A percentile compares a stretch with the other conserved stretches of the same genome.
Evolutionary conservation across 2,329 filamentous ascomycete genomes (phyloP).

Genomic region (Sporothrix globosa): DNA sequence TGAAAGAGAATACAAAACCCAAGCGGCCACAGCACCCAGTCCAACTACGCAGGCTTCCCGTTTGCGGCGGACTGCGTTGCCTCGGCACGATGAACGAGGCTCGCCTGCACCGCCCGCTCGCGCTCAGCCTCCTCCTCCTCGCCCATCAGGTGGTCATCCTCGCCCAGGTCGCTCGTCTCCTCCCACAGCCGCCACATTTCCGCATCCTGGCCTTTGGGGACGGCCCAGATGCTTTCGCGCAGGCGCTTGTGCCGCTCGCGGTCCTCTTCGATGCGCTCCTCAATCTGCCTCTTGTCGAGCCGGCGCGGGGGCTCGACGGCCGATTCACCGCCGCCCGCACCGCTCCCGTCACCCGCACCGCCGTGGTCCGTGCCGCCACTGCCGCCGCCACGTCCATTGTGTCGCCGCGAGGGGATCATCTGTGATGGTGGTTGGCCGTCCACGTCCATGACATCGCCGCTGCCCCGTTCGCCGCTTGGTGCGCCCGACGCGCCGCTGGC

Average conservation of each 20-base stretch:
- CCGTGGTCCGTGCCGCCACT: constrained; percentile 30
- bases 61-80: not conserved
- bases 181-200: constrained; percentile 86
- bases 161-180: constrained; percentile 81
- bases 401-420: constrained; percentile 44
- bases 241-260: constrained; percentile 90
- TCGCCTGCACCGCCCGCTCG: constrained; percentile 43
- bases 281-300: constrained; percentile 84
- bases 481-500: not conserved
- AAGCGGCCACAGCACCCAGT: not conserved
- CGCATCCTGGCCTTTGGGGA: constrained; percentile 64
- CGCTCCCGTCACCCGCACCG: constrained; percentile 37
- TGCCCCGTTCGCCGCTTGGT: not conserved
- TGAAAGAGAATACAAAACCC: not conserved
- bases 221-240: constrained; percentile 91
- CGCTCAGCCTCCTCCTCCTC: constrained; percentile 69
- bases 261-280: constrained; percentile 96
- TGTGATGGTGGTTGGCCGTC: constrained; percentile 48
- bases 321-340: constrained; percentile 41
- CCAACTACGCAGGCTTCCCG: not conserved
- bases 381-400: not conserved
- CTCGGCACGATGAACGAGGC: constrained; percentile 45
- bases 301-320: constrained; percentile 41
- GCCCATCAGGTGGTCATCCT: constrained; percentile 79
- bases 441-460: constrained; percentile 40